These are phyloP conservation scores for Cicer pinnatifidum DNA, from an alignment of 306 rosid genomes.

Conservation along the genomic window DNA sequence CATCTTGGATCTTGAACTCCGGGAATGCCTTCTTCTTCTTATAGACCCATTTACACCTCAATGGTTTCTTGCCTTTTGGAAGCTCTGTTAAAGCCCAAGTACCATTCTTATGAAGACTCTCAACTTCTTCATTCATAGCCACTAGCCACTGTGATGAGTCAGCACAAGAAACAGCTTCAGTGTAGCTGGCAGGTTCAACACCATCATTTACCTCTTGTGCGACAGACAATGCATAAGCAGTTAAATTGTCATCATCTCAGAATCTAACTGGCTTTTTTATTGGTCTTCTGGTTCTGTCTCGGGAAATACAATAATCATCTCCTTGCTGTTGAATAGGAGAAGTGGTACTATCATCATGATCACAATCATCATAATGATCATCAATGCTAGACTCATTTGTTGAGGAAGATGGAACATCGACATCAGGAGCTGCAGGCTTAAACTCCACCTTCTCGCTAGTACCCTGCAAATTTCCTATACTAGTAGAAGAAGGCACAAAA, in stretches of 20 bases:
- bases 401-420: conserved; percentile 19
- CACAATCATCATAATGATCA: not conserved
- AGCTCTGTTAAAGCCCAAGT: not conserved
- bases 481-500: not conserved
- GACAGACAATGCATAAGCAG: not conserved
- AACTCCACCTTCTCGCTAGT: conserved; percentile 25
- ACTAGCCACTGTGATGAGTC: too few species aligned
- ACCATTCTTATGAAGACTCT: not conserved
- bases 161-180: too few species aligned
- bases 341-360: not conserved
- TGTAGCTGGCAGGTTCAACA: too few species aligned
- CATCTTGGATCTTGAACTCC: conserved; percentile 11
- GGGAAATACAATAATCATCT: too few species aligned
- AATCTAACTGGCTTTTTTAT: not conserved
- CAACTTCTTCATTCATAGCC: too few species aligned
- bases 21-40: not conserved
- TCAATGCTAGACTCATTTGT: not conserved
- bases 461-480: not conserved
- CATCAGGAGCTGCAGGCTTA: not conserved
- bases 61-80: not conserved
- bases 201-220: too few species aligned
- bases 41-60: conserved; percentile 11
- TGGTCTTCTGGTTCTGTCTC: not conserved
- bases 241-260: not conserved
- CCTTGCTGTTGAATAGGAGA: not conserved